These are phyloP conservation scores for Cajanus cajan DNA, from an alignment of 306 rosid species.

Conservation along the genomic window DNA sequence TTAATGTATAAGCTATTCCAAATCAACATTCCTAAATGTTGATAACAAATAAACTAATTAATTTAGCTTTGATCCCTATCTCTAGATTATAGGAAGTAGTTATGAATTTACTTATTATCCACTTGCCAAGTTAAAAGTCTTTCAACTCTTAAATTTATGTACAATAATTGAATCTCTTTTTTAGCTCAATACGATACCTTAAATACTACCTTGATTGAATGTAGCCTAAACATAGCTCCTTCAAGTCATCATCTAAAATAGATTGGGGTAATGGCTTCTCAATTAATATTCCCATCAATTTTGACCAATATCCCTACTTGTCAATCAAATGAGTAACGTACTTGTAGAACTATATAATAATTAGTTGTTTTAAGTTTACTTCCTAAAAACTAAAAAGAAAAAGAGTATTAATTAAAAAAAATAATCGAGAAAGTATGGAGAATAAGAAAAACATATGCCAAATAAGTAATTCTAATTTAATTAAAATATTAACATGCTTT, in stretches of 20 bases:
- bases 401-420: too few relatives aligned
- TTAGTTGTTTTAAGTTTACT: too few relatives aligned
- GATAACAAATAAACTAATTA: neutral
- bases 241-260: neutral
- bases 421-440: too few relatives aligned
- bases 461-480: too few relatives aligned
- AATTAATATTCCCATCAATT: neutral
- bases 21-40: neutral
- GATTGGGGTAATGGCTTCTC: neutral
- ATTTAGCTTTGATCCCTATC: neutral
- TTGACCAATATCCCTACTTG: neutral
- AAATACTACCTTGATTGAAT: neutral
- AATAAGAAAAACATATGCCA: too few relatives aligned
- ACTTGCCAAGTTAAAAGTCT: neutral
- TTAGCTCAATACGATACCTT: neutral
- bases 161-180: neutral
- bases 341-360: too few relatives aligned
- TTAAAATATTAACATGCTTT: too few relatives aligned
- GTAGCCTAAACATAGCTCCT: neutral
- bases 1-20: neutral
- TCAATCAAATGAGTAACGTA: neutral
- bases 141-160: neutral
- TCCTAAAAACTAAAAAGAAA: too few relatives aligned
- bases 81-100: neutral
- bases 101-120: neutral